Conservation (phyloP, 768 basidiomycete species). For the Obba rivulosa region DNA sequence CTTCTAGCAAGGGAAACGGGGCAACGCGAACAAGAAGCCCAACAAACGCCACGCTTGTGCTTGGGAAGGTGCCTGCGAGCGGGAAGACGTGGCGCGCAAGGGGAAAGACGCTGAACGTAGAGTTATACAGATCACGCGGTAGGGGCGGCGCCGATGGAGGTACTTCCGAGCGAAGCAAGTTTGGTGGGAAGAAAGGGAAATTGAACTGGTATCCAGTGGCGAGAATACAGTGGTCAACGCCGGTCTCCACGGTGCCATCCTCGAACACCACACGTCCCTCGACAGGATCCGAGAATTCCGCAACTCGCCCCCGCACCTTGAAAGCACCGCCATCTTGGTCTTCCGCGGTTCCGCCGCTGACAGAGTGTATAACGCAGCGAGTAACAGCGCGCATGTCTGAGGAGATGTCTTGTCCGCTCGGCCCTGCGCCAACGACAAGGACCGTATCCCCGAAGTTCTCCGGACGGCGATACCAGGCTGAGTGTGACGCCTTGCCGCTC, state of each 20-base stretch:
- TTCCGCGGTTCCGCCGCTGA: constrained; percentile 27
- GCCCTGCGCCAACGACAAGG: constrained; percentile 44
- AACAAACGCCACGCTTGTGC: constrained; percentile 56
- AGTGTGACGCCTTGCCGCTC: constrained; percentile 50
- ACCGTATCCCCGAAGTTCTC: constrained; percentile 31
- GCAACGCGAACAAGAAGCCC: constrained; percentile 53
- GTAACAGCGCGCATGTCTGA: constrained; percentile 46
- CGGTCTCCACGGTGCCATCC: constrained; percentile 49
- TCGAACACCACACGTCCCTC: constrained; percentile 49
- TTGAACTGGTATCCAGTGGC: constrained; percentile 72
- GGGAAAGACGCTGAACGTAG: constrained; percentile 63
- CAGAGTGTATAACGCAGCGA: constrained; percentile 51
- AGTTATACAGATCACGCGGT: constrained; percentile 52
- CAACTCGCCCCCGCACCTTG: constrained; percentile 35
- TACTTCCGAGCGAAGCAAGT: constrained; percentile 28
- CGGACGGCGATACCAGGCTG: constrained; percentile 63
- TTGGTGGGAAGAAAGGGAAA: constrained; percentile 54
- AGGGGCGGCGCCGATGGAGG: constrained; percentile 46
- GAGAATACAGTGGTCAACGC: constrained; percentile 59
- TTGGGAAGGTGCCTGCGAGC: constrained; percentile 39
- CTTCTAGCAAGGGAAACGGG: constrained; percentile 76
- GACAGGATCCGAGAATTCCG: constrained; percentile 31
- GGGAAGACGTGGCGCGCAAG: constrained; percentile 70
- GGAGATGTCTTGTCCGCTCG: constrained; percentile 66
- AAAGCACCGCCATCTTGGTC: constrained; percentile 16